These are phyloP conservation scores for Plantago elongata DNA, from an alignment of 257 asterid genomes.

Conservation along the genomic window DNA sequence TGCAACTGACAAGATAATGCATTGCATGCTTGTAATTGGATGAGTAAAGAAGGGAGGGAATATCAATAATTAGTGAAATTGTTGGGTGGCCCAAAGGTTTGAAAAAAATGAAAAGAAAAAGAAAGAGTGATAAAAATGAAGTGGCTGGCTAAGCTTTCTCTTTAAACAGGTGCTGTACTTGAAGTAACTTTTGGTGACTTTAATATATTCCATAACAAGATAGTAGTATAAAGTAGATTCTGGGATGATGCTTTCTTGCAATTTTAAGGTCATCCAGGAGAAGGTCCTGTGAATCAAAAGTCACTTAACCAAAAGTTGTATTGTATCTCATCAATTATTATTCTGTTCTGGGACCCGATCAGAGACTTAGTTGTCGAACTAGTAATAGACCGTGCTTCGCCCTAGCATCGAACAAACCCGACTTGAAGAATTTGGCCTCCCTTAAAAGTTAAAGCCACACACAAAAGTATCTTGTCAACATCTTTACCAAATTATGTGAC, in stretches of 20 bases:
- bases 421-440: slow-evolving; percentile 36
- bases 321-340: slow-evolving; percentile 52
- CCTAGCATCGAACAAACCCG: too few relatives aligned
- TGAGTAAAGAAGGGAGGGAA: slow-evolving; percentile 19
- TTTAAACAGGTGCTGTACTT: slow-evolving; percentile 47
- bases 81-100: slow-evolving; percentile 50
- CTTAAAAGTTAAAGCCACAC: slow-evolving; percentile 44
- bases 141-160: slow-evolving; percentile 25
- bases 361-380: slow-evolving; percentile 24
- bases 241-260: slow-evolving; percentile 58
- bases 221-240: slow-evolving; percentile 60
- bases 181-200: slow-evolving; percentile 44
- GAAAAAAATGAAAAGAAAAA: slow-evolving; percentile 31
- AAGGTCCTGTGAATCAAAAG: slow-evolving; percentile 48
- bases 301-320: slow-evolving; percentile 28
- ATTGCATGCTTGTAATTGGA: slow-evolving; percentile 17
- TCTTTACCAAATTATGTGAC: slow-evolving; percentile 25
- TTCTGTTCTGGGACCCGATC: slow-evolving; percentile 39
- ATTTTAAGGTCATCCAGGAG: slow-evolving; percentile 23
- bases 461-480: slow-evolving; percentile 58
- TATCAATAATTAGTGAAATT: slow-evolving; percentile 25
- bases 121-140: slow-evolving; percentile 18
- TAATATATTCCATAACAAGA: slow-evolving; percentile 55
- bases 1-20: slow-evolving; percentile 9
- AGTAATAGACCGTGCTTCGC: slow-evolving; percentile 20